Conservation (phyloP, 257 asterid species). For the Plantago major region DNA sequence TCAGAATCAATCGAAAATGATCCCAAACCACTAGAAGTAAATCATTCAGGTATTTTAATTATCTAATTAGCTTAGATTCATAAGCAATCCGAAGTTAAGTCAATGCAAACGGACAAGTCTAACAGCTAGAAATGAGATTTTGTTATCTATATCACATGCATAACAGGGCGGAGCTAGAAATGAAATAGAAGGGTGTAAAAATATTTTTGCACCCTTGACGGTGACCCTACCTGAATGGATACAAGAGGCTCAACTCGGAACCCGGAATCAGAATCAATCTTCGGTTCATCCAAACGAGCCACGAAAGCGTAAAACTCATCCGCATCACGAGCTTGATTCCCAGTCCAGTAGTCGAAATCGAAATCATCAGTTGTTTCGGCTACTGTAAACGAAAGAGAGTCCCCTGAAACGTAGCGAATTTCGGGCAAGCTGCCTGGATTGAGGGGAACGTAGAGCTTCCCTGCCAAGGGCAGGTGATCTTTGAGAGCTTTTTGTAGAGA, state of each 20-base stretch:
- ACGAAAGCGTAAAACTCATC: conserved; percentile 22
- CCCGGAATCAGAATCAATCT: conserved; percentile 5
- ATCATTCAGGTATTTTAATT: too few relatives aligned
- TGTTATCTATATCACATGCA: too few relatives aligned
- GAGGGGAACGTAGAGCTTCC: conserved; percentile 23
- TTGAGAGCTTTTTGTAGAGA: conserved; percentile 43
- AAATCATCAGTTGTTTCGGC: conserved; percentile 17
- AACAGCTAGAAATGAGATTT: too few relatives aligned
- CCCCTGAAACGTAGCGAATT: conserved; percentile 30
- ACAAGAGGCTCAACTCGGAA: conserved; percentile 17
- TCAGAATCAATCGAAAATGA: too few relatives aligned
- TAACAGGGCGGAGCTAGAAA: too few relatives aligned
- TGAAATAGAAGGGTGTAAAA: too few relatives aligned
- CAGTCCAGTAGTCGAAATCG: conserved; percentile 28
- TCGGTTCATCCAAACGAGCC: conserved; percentile 26
- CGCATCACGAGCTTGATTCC: conserved; percentile 23
- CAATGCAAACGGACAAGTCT: too few relatives aligned
- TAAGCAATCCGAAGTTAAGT: too few relatives aligned
- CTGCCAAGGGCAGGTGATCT: conserved; percentile 36
- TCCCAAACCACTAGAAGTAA: too few relatives aligned
- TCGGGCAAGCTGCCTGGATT: conserved; percentile 23
- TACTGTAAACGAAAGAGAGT: conserved; percentile 27
- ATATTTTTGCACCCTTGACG: too few relatives aligned
- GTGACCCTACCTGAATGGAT: conserved; percentile 13
- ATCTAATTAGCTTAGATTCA: too few relatives aligned